Percentiles rank a stretch among this genome's conserved stretches.
phyloP scores from a whole-genome alignment of 192 early-diverging fungal genomes.

The Podila minutissima region DNA sequence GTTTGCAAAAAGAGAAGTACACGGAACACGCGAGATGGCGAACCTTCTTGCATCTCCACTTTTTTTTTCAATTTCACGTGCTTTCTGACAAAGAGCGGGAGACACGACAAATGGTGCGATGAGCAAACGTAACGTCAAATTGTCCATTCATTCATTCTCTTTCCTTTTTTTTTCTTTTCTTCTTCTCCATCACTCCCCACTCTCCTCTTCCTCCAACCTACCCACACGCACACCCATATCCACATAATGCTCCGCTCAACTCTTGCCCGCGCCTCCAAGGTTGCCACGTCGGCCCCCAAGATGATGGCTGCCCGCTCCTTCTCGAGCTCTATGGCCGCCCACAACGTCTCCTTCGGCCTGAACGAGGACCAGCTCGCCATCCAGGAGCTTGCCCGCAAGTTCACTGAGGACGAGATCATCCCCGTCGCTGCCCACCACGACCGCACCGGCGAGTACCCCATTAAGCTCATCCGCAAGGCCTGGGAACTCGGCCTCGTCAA shows the following conservation, averaged over 20 bases:
- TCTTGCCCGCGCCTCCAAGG: slow-evolving; percentile 31
- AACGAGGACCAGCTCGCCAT: slow-evolving; percentile 85
- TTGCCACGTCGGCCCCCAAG: slow-evolving; percentile 13
- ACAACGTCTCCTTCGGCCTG: slow-evolving; percentile 70
- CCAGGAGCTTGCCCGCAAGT: slow-evolving; percentile 91
- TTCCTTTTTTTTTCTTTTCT: background rate
- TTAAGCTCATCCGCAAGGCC: slow-evolving; percentile 82
- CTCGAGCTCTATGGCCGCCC: slow-evolving; percentile 33
- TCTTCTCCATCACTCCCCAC: slow-evolving; percentile 1
- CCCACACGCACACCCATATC: background rate
- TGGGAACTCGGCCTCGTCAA: slow-evolving; percentile 96
- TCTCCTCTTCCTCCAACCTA: background rate
- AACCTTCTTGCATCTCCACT: no score
- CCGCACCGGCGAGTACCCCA: slow-evolving; percentile 92
- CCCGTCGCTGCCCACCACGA: slow-evolving; percentile 95
- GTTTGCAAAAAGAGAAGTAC: no score
- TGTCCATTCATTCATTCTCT: background rate
- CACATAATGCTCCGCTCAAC: slow-evolving; percentile 44
- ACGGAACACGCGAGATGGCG: no score
- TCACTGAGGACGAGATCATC: slow-evolving; percentile 88
- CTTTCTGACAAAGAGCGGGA: background rate
- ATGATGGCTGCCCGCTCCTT: slow-evolving; percentile 40
- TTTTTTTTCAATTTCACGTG: background rate
- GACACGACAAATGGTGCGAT: background rate
- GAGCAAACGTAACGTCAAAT: background rate